A percentile compares a stretch with the other conserved stretches of the same genome.
These are phyloP conservation scores for Rhizopus delemar DNA, from an alignment of 371 early-diverging fungal genomes.

Conservation along the genomic window DNA sequence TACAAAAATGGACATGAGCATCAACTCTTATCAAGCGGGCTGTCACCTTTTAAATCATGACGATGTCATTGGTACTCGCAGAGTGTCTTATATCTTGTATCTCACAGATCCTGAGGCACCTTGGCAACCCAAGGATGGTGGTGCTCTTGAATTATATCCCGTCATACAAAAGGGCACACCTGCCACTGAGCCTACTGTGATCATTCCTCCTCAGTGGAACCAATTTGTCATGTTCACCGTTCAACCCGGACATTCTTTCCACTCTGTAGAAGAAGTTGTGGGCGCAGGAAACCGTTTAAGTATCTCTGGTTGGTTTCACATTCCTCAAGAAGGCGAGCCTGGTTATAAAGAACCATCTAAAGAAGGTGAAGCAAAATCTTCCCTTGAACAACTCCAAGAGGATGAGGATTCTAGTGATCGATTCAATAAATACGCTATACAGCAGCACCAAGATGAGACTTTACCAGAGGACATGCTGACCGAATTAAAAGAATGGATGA, in stretches of 20 bases:
- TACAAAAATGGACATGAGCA: conserved; percentile 67
- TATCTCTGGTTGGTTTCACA: conserved; percentile 80
- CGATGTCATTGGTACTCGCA: conserved; percentile 79
- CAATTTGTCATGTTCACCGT: conserved; percentile 78
- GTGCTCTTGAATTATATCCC: conserved; percentile 76
- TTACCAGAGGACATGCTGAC: conserved; percentile 43
- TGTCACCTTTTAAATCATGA: conserved; percentile 79
- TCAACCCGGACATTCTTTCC: conserved; percentile 75
- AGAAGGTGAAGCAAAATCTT: conserved; percentile 36
- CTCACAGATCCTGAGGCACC: conserved; percentile 59
- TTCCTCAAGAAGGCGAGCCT: conserved; percentile 62
- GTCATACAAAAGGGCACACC: conserved; percentile 64
- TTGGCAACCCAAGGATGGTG: conserved; percentile 65
- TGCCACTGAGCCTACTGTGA: conserved; percentile 55
- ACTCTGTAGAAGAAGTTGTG: conserved; percentile 77
- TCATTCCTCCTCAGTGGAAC: conserved; percentile 71
- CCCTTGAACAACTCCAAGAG: conserved; percentile 47
- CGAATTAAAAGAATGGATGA: conserved; percentile 55
- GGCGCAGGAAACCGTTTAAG: conserved; percentile 57
- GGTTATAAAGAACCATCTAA: conserved; percentile 49
- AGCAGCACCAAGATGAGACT: conserved; percentile 24
- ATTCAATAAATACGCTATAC: neutral
- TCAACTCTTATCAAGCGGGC: conserved; percentile 61
- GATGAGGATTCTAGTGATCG: conserved; percentile 9
- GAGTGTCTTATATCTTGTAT: conserved; percentile 77